Conservation (phyloP, 805 yeast genomes). For the Candida gorgasii region DNA sequence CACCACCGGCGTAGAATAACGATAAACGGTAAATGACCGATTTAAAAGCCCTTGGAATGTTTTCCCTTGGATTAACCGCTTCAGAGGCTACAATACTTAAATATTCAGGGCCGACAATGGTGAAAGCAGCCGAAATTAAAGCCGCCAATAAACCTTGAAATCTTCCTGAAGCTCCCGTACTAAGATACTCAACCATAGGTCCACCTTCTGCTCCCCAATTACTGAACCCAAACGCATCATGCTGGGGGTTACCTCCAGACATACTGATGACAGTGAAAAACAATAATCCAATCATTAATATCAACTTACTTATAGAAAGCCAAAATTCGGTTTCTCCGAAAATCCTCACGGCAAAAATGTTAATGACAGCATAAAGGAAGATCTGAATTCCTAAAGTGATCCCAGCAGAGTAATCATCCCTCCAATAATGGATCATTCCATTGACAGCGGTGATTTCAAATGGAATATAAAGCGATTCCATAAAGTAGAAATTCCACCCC, state of each 20-base stretch:
- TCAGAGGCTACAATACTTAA: slow-evolving; percentile 52
- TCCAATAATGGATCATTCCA: slow-evolving; percentile 55
- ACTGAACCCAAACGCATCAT: slow-evolving; percentile 35
- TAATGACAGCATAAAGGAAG: slow-evolving; percentile 40
- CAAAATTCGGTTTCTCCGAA: slow-evolving; percentile 55
- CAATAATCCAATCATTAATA: slow-evolving; percentile 38
- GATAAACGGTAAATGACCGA: slow-evolving; percentile 52
- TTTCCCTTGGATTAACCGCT: slow-evolving; percentile 57
- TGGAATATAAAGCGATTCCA: slow-evolving; percentile 48
- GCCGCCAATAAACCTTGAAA: slow-evolving; percentile 46
- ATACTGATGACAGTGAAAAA: slow-evolving; percentile 35
- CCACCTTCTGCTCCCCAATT: slow-evolving; percentile 38
- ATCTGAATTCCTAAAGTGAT: slow-evolving; percentile 45
- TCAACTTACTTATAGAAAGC: slow-evolving; percentile 40
- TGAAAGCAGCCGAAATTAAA: slow-evolving; percentile 37
- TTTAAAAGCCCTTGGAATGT: slow-evolving; percentile 58
- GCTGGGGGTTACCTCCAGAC: slow-evolving; percentile 39
- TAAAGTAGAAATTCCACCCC: slow-evolving; percentile 38
- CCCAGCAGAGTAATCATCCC: slow-evolving; percentile 49
- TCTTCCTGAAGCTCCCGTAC: slow-evolving; percentile 38
- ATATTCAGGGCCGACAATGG: slow-evolving; percentile 47
- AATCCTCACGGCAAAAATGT: slow-evolving; percentile 48
- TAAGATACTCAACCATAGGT: slow-evolving; percentile 37
- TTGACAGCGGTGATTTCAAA: slow-evolving; percentile 50
- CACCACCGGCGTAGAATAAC: slow-evolving; percentile 22